Conservation (phyloP, 495 filamentous ascomycete genomes). For the Penicillium egyptiacum region DNA sequence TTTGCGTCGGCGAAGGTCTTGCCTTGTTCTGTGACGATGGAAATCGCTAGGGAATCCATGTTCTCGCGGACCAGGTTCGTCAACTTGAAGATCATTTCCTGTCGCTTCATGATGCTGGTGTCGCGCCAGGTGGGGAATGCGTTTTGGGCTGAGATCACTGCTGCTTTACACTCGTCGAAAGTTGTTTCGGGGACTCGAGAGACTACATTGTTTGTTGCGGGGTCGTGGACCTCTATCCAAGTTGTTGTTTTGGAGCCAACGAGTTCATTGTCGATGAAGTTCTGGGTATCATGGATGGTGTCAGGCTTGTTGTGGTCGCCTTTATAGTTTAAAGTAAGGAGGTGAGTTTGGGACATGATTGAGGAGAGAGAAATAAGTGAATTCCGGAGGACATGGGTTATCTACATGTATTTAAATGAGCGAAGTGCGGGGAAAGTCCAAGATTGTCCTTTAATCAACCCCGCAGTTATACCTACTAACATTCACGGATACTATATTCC, state of each 20-base stretch:
- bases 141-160: slow-evolving; percentile 81
- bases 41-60: slow-evolving; percentile 92
- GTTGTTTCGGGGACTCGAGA: slow-evolving; percentile 95
- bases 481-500: neutral
- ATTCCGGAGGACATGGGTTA: neutral
- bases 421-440: neutral
- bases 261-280: slow-evolving; percentile 91
- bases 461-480: neutral
- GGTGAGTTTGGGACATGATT: neutral
- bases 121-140: slow-evolving; percentile 86
- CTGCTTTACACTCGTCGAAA: slow-evolving; percentile 80
- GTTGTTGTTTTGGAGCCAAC: slow-evolving; percentile 68
- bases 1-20: slow-evolving; percentile 96
- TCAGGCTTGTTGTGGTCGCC: neutral
- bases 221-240: slow-evolving; percentile 93
- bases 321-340: slow-evolving; percentile 1
- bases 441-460: neutral
- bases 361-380: neutral
- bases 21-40: slow-evolving; percentile 95
- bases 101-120: slow-evolving; percentile 80
- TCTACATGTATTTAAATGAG: neutral
- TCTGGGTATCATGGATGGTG: slow-evolving; percentile 28
- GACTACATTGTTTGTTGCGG: slow-evolving; percentile 95
- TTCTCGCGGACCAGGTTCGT: slow-evolving; percentile 84
- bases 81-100: slow-evolving; percentile 98